A percentile compares a stretch with the other conserved stretches of the same genome.
Conservation (phyloP, 2,329 filamentous ascomycete species). For the Helotiales sp. region DNA sequence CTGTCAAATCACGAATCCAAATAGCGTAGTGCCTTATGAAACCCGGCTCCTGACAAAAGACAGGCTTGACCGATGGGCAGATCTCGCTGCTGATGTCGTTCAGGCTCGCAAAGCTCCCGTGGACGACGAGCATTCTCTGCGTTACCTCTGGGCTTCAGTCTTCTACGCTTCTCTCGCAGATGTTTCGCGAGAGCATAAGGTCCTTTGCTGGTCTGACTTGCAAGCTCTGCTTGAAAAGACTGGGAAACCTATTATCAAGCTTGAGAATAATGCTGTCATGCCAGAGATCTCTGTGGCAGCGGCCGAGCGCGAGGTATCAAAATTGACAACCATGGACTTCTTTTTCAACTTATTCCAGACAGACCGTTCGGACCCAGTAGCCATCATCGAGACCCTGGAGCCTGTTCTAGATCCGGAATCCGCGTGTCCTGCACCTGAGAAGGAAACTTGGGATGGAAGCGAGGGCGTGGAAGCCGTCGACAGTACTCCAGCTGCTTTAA, state of each 20-base stretch:
- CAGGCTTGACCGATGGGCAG: conserved; percentile 60
- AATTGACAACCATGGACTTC: conserved; percentile 94
- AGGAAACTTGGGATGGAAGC: conserved; percentile 15
- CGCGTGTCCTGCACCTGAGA: conserved; percentile 40
- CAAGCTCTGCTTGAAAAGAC: conserved; percentile 51
- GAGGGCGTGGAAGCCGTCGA: conserved; percentile 22
- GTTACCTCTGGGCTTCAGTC: conserved; percentile 67
- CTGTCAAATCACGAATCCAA: conserved; percentile 59
- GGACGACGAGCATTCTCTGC: conserved; percentile 47
- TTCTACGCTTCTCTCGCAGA: conserved; percentile 59
- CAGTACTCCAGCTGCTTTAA: conserved; percentile 45
- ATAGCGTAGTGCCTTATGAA: conserved; percentile 52
- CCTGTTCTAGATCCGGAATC: conserved; percentile 79
- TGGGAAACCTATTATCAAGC: conserved; percentile 51
- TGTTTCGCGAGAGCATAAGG: conserved; percentile 56
- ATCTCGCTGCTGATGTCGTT: conserved; percentile 55
- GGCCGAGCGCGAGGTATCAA: conserved; percentile 86
- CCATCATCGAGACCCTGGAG: conserved; percentile 88
- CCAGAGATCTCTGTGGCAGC: conserved; percentile 80
- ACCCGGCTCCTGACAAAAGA: conserved; percentile 56
- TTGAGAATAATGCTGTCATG: conserved; percentile 88
- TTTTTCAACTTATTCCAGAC: conserved; percentile 88
- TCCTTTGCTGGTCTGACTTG: conserved; percentile 63
- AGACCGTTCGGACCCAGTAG: conserved; percentile 75
- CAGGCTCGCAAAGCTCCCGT: conserved; percentile 24